These are phyloP conservation scores for Botryotinia globosa DNA, from an alignment of 2,329 filamentous ascomycete genomes.

Conservation along the genomic window DNA sequence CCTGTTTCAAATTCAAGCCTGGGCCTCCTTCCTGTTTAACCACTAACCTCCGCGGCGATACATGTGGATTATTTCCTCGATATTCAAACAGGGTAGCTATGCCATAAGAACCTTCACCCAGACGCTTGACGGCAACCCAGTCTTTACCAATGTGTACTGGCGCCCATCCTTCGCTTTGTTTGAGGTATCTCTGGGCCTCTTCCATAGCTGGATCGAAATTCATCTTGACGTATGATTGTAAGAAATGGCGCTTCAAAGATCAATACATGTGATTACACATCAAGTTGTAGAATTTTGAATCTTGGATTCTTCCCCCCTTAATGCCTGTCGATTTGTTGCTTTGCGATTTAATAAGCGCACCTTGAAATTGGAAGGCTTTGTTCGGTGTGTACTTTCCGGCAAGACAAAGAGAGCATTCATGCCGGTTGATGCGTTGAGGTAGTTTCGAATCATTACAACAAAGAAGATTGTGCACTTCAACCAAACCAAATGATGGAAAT, in stretches of 20 bases:
- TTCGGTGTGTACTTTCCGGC: background rate
- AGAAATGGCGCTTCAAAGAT: background rate
- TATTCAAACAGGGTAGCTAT: constrained; percentile 15
- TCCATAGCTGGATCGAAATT: background rate
- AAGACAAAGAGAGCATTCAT: background rate
- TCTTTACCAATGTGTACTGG: constrained; percentile 9
- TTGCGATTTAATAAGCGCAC: background rate
- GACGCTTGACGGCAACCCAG: constrained; percentile 7
- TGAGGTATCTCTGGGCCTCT: background rate
- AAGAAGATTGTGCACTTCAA: background rate
- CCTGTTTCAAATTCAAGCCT: background rate
- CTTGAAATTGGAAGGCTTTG: background rate
- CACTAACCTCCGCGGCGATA: background rate
- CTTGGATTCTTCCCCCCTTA: background rate
- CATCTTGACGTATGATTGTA: background rate
- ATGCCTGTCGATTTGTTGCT: too few species aligned
- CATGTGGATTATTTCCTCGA: background rate
- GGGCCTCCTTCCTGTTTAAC: constrained; percentile 11
- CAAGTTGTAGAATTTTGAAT: background rate
- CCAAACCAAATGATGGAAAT: background rate
- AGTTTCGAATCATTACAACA: background rate
- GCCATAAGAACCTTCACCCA: constrained; percentile 10
- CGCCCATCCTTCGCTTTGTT: background rate
- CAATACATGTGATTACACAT: background rate
- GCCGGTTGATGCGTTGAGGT: background rate